Evolutionary conservation across 2,329 filamentous ascomycete species (phyloP), one percentile per base, ranked within the genome.

Genomic region (Sporothrix luriei): DNA sequence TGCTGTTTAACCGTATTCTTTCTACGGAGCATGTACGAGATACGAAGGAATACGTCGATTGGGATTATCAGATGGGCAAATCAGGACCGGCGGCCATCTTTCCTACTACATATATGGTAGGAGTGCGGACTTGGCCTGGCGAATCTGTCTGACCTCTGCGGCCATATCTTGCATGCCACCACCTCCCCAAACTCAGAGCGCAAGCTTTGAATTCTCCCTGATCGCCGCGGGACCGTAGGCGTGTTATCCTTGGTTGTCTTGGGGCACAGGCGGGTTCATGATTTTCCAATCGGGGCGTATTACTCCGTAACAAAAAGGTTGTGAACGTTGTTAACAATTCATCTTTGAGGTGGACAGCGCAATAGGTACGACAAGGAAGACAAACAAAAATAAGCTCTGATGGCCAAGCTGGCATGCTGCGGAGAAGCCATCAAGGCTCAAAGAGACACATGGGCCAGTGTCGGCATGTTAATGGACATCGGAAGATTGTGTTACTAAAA

Each of bases 241-340:
- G 29, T 26, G 19, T 21, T 38, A 13, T 38, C 9, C 29, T 29
- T 57, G 54, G 54, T 40, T 9, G 54, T 11, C 16, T 13, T 6
- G 29, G 33, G 19, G 54, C 54, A 57, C 54, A 29, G 54, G 54
- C 29, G 26, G 6, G 54, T 57, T 57, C 54, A n/a, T 33, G 54
- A 1, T 38, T 19, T 38, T n/a, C 29, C 29, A 57, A 57, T 38
- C 54, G 1, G 6, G 54, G 29, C 1, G 14, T 55, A 9, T 26
- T 6, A 55, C 33, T 33, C 33, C 6, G 6, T 33, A 33, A 33
- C 33, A 33, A 33, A 10, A n/a, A n/a, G n/a, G n/a, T n/a, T n/a
- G n/a, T n/a, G 52, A 33, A 33, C 4, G 13, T 33, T 55, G 14
- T 38, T 3, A 1, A 55, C 52, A 26, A 26, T 16, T 55, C 19